Evolutionary conservation across 2,329 filamentous ascomycete genomes (phyloP), one percentile per base, ranked within the genome.

Genomic region (Aspergillus persii): DNA sequence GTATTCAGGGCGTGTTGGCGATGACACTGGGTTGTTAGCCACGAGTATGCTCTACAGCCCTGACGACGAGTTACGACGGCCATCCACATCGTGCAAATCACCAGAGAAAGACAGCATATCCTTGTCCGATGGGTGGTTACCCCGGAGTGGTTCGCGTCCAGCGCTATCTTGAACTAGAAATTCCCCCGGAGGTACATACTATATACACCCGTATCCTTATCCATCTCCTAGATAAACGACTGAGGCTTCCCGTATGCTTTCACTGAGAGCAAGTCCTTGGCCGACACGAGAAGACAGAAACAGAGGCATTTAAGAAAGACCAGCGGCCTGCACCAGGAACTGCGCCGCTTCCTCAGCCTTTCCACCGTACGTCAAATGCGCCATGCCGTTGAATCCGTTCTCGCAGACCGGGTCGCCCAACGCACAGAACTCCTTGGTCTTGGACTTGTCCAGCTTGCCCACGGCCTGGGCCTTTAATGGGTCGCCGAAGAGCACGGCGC

Each of bases 361-460:
- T 3, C 50, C 27, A 1, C 66, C 73, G 60, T 82, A 82, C 2
- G 68, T 69, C 36, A 77, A 55, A 68, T 82, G 80, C 6, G 76
- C 74, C 26, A 77, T 67, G 5, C 78, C 67, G 54, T 79, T 71
- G 26, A 77, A 66, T 0, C 79, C 79, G 36, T 82, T 79, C 3
- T 69, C 56, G 59, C 83, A 86, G 5, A 86, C 82, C 8, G 79
- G 71, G 62, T 86, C 83, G 0, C 80, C 82, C 3, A 62, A 50
- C 31, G 81, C 77, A 60, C 83, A 85, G 41, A 80, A 78, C 23
- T 81, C 79, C 64, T 81, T 76, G 3, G 77, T 74, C 64, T 82
- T 78, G 1, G 70, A 71, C 30, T 69, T 65, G 5, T 72, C 62
- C n/a, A 81, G 72, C 61, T 78, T 74, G 33, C 72, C 69, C 8